A percentile compares a stretch with the other conserved stretches of the same genome.
These are phyloP conservation scores for Gypsophila paniculata DNA, from an alignment of 179 eudicot species.

Conservation along the genomic window DNA sequence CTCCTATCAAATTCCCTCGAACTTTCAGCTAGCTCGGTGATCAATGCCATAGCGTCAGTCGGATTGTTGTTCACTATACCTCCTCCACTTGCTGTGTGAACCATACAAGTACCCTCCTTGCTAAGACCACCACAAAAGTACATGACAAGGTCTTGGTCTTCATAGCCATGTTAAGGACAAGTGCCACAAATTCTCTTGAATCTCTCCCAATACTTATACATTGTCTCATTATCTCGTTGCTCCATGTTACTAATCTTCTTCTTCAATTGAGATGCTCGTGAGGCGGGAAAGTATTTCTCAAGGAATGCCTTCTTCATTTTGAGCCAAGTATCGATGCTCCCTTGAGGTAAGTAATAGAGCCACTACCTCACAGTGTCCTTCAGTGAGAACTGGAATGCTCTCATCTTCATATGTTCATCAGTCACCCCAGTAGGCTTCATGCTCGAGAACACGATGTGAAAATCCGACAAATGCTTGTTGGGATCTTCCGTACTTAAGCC, in stretches of 20 bases:
- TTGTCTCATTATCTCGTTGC: neutral
- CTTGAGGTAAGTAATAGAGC: conserved; percentile 7
- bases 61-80: neutral
- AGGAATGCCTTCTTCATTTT: neutral
- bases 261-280: neutral
- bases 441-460: neutral
- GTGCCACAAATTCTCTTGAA: conserved; percentile 1
- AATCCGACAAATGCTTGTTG: neutral
- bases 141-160: neutral
- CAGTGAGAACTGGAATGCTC: conserved; percentile 12
- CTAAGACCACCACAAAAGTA: conserved; percentile 15
- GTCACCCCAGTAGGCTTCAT: neutral
- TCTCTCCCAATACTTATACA: neutral
- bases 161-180: conserved; percentile 14
- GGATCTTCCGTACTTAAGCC: neutral
- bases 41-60: neutral
- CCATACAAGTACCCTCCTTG: neutral
- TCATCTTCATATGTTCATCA: neutral
- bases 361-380: conserved; percentile 8
- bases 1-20: too few relatives aligned
- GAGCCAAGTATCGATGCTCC: conserved; percentile 9
- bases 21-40: too few relatives aligned
- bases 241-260: neutral
- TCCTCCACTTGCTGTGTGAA: neutral
- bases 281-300: conserved; percentile 15